Percentiles rank a stretch among this genome's conserved stretches.
Evolutionary conservation across 768 basidiomycete species (phyloP).

Genomic region (Lactarius evosmus): DNA sequence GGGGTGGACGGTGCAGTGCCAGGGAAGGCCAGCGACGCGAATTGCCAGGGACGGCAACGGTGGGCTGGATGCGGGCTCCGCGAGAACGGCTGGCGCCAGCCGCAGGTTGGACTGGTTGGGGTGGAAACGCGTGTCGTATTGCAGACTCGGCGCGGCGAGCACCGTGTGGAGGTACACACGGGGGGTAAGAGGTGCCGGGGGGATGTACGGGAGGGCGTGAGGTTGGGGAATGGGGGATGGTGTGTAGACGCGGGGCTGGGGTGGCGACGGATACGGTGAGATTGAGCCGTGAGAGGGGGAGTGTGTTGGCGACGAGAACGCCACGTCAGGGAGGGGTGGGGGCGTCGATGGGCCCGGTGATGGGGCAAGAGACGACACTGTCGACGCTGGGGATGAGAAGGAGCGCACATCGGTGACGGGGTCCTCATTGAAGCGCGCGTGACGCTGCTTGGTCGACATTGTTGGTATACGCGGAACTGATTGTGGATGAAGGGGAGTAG

Average conservation of each 20-base stretch:
- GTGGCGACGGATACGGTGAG: conserved; percentile 6
- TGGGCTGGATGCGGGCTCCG: conserved; percentile 8
- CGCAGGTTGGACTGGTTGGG: conserved; percentile 2
- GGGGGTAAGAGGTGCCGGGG: conserved; percentile 4
- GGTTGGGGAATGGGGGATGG: conserved; percentile 7
- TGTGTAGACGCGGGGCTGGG: conserved; percentile 7
- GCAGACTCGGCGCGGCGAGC: conserved; percentile 7
- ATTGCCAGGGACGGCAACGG: neutral
- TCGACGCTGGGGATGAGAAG: conserved; percentile 15
- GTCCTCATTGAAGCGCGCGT: conserved; percentile 19
- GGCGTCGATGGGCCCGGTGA: conserved; percentile 22
- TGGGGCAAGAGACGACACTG: conserved; percentile 7
- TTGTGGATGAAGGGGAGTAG: neutral
- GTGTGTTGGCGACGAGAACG: conserved; percentile 8
- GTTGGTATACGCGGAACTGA: neutral
- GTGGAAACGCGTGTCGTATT: conserved; percentile 7
- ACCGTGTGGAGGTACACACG: neutral
- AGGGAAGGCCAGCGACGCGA: conserved; percentile 16
- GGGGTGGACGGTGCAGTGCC: neutral
- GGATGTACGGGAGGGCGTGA: conserved; percentile 2
- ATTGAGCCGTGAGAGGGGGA: neutral
- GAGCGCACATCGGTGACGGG: conserved; percentile 20
- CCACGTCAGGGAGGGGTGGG: conserved; percentile 11
- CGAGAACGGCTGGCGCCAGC: conserved; percentile 2
- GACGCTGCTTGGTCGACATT: conserved; percentile 11